phyloP scores from a whole-genome alignment of 2,329 filamentous ascomycete genomes.

The Alternaria triticina region DNA sequence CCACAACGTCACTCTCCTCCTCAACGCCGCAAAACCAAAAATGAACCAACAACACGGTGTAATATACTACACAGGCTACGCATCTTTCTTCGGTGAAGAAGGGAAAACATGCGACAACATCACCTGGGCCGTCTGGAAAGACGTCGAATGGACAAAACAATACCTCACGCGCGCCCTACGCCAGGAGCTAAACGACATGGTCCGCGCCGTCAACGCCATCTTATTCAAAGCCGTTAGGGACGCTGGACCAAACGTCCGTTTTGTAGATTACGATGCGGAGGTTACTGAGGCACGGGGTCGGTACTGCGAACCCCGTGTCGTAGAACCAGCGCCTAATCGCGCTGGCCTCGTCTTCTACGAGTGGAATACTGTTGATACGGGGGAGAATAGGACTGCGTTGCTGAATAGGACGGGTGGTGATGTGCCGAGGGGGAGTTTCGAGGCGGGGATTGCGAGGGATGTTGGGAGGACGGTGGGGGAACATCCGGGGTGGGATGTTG shows the following conservation, averaged over 20 bases:
- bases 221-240: slow-evolving; percentile 16
- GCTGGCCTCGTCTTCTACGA: slow-evolving; percentile 37
- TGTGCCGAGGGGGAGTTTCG: slow-evolving; percentile 29
- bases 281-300: not conserved
- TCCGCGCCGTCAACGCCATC: slow-evolving; percentile 31
- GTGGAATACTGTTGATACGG: slow-evolving; percentile 38
- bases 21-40: slow-evolving; percentile 28
- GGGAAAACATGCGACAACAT: slow-evolving; percentile 36
- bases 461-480: slow-evolving; percentile 32
- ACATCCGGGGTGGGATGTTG: slow-evolving; percentile 37
- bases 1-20: slow-evolving; percentile 24
- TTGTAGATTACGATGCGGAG: not conserved
- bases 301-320: not conserved
- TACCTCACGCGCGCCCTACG: slow-evolving; percentile 35
- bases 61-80: slow-evolving; percentile 40
- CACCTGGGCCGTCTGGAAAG: slow-evolving; percentile 39
- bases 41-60: slow-evolving; percentile 29
- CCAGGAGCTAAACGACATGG: slow-evolving; percentile 33
- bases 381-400: slow-evolving; percentile 29
- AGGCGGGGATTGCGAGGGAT: slow-evolving; percentile 30
- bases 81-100: slow-evolving; percentile 37
- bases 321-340: slow-evolving; percentile 26
- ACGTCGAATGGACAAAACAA: slow-evolving; percentile 28
- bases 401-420: slow-evolving; percentile 12
- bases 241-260: not conserved